A percentile compares a stretch with the other conserved stretches of the same genome.
These are phyloP conservation scores for Dryas octopetala DNA, from an alignment of 306 rosid species.

Conservation along the genomic window DNA sequence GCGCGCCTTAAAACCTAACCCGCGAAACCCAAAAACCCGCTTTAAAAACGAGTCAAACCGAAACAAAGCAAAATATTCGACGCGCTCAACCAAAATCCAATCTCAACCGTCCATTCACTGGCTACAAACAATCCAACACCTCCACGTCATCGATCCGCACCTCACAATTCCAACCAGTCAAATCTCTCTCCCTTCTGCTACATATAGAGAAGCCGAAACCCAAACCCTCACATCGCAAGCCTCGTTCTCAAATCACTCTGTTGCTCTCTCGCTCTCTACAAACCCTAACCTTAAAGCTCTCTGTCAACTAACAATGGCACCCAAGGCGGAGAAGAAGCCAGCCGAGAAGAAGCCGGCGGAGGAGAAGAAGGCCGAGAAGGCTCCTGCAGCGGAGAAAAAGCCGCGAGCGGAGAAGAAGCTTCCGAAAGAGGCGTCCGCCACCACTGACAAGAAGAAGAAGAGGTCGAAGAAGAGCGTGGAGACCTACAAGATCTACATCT, in stretches of 20 bases:
- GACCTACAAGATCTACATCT: conserved; percentile 62
- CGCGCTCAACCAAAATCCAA: background rate
- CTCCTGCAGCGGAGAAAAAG: conserved; percentile 62
- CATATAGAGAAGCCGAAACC: background rate
- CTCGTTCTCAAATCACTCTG: background rate
- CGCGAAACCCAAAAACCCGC: conserved; percentile 6
- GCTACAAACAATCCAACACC: background rate
- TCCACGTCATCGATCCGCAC: conserved; percentile 38
- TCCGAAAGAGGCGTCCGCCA: conserved; percentile 30
- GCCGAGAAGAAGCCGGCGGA: conserved; percentile 55
- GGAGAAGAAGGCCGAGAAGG: conserved; percentile 50
- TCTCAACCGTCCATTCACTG: conserved; percentile 20
- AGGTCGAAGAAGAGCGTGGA: conserved; percentile 52
- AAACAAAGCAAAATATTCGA: background rate
- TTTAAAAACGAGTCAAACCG: background rate
- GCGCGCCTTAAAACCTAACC: conserved; percentile 5
- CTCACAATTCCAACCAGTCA: conserved; percentile 19
- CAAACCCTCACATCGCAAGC: background rate
- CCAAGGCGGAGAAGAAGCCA: conserved; percentile 53
- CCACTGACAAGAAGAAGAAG: conserved; percentile 51
- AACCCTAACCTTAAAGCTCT: background rate
- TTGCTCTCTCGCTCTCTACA: background rate
- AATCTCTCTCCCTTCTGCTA: background rate
- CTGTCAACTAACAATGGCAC: conserved; percentile 19
- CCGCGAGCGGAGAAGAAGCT: conserved; percentile 59